Evolutionary conservation across 2,329 filamentous ascomycete species (phyloP), one percentile per base, ranked within the genome.

Genomic region (Verticillium longisporum): DNA sequence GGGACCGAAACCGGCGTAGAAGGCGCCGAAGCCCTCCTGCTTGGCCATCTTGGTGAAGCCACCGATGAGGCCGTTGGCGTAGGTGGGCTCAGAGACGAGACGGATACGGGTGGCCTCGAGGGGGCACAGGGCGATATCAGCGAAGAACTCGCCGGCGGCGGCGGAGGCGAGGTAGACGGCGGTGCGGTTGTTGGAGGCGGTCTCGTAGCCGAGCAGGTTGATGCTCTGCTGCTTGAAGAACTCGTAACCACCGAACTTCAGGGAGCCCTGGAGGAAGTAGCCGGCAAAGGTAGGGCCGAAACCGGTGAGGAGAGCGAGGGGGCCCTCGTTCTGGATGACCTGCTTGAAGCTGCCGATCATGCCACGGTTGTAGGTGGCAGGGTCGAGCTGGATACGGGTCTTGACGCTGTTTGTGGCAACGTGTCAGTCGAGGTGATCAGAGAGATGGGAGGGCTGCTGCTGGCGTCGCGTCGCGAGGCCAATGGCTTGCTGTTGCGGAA

Each of bases 211-310:
- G 72, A 96, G 78, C 65, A 83, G 65, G 83, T 91, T 89, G 79
- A 96, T 95, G 74, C 82, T 86, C 80, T 95, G 90, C 82, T 93
- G 86, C 88, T 96, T 96, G 89, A 96, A 96, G 81, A 96, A 88
- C 82, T 96, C 92, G 79, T 96, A 96, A 76, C 92, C 92, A 77
- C 92, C 92, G 78, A 93, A 93, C 83, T 96, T 96, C 85, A 95
- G 88, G 71, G 91, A 89, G 75, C 92, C 91, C 82, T 96, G 91
- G 71, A 96, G 88, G 88, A 96, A 96, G 83, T 96, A 96, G 77
- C 91, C 91, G 67, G 91, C 90, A 69, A 88, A 87, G 74, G 91
- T 96, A 72, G 91, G 92, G 69, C 92, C 92, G 77, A 88, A 85
- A 79, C 91, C 91, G 69, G 92, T 96, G 77, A 91, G 82, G 71